Evolutionary conservation across 2,329 filamentous ascomycete genomes (phyloP).

Genomic region (Apiospora phragmitis): DNA sequence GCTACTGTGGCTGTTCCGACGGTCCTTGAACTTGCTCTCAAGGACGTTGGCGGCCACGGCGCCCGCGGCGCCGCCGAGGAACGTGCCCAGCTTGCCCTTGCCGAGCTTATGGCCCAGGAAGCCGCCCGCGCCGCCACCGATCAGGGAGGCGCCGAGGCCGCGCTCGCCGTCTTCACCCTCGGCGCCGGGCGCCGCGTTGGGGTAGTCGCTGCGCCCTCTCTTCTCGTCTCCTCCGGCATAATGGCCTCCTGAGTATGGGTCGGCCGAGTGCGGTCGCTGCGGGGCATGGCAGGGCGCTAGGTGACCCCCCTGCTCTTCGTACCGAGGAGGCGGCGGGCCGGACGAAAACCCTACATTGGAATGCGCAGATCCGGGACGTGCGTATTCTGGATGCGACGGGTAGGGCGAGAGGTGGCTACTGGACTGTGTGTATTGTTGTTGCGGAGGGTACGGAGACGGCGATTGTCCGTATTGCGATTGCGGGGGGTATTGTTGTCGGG

Average conservation of each 20-base stretch:
- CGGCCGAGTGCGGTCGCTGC: slow-evolving; percentile 29
- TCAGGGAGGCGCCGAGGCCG: slow-evolving; percentile 54
- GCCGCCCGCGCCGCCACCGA: slow-evolving; percentile 54
- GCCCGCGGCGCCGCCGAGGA: slow-evolving; percentile 53
- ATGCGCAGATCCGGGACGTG: slow-evolving; percentile 30
- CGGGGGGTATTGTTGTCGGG: slow-evolving; percentile 20
- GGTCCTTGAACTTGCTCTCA: slow-evolving; percentile 41
- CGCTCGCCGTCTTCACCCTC: slow-evolving; percentile 43
- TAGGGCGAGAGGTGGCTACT: slow-evolving; percentile 25
- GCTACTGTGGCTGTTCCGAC: slow-evolving; percentile 16
- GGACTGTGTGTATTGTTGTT: slow-evolving; percentile 24
- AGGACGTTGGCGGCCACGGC: slow-evolving; percentile 56
- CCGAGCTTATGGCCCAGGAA: slow-evolving; percentile 56
- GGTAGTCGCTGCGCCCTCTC: slow-evolving; percentile 16
- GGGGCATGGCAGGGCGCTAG: slow-evolving; percentile 11
- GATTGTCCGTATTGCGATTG: slow-evolving; percentile 24
- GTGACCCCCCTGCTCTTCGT: background rate
- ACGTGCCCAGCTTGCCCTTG: slow-evolving; percentile 52
- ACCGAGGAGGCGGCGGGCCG: background rate
- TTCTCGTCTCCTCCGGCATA: slow-evolving; percentile 2
- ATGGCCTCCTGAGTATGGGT: slow-evolving; percentile 20
- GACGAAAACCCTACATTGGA: slow-evolving; percentile 22
- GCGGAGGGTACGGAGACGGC: slow-evolving; percentile 21
- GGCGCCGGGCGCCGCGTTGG: background rate
- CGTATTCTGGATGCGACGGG: slow-evolving; percentile 25